Conservation (phyloP, 202 grass and related monocot genomes). For the Setaria italica region DNA sequence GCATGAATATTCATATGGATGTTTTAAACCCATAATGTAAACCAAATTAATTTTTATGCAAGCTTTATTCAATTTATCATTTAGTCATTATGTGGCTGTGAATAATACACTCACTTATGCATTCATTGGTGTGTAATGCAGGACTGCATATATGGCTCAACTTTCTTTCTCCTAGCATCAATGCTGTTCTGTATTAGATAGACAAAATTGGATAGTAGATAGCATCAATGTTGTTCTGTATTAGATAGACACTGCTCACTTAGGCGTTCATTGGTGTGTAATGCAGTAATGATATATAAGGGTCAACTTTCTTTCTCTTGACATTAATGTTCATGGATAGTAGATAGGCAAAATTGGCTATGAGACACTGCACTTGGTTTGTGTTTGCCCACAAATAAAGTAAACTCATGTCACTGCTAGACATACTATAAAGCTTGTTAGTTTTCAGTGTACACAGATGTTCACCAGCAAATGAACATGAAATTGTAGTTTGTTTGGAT, state of each 20-base stretch:
- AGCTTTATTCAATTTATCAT: too few species aligned
- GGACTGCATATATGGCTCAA: neutral
- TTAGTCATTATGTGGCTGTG: too few species aligned
- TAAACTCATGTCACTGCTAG: too few species aligned
- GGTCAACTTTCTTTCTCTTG: neutral
- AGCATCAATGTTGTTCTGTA: too few species aligned
- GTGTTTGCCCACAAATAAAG: too few species aligned
- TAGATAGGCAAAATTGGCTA: too few species aligned
- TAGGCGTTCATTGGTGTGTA: neutral
- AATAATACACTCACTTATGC: too few species aligned
- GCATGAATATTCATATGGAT: too few species aligned
- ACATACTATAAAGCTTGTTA: neutral
- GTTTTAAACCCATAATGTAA: too few species aligned
- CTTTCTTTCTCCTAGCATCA: slow-evolving; percentile 4
- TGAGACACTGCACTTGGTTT: too few species aligned
- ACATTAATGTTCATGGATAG: too few species aligned
- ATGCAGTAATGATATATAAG: neutral
- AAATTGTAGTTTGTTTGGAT: neutral
- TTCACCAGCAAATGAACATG: neutral
- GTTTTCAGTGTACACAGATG: neutral
- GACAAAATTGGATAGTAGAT: neutral
- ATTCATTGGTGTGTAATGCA: slow-evolving; percentile 2
- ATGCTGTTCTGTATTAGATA: slow-evolving; percentile 8
- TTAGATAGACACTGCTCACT: neutral
- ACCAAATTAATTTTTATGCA: too few species aligned